Evolutionary conservation across 2,329 filamentous ascomycete genomes (phyloP).

Genomic region (Penicillium sp.): DNA sequence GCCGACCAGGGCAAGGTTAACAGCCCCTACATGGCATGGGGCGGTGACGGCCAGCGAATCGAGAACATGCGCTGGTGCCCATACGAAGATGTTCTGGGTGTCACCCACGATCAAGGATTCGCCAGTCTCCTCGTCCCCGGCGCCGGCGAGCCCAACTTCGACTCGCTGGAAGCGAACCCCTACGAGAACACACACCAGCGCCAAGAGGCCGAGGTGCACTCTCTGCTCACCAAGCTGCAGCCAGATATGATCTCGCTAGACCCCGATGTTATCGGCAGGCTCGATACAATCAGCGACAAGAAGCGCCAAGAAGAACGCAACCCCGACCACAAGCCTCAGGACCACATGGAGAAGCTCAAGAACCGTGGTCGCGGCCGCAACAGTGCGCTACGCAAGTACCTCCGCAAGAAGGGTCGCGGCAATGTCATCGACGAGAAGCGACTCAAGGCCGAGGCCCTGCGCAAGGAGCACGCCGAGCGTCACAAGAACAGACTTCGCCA

Average conservation of each 20-base stretch:
- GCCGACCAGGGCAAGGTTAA: slow-evolving; percentile 72
- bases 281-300: slow-evolving; percentile 75
- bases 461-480: slow-evolving; percentile 62
- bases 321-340: slow-evolving; percentile 64
- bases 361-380: slow-evolving; percentile 87
- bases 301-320: slow-evolving; percentile 72
- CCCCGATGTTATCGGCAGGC: slow-evolving; percentile 81
- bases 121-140: slow-evolving; percentile 85
- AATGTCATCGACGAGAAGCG: slow-evolving; percentile 97
- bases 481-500: slow-evolving; percentile 62
- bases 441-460: slow-evolving; percentile 76
- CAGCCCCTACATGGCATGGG: slow-evolving; percentile 89
- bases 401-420: slow-evolving; percentile 85
- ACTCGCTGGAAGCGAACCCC: slow-evolving; percentile 87
- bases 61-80: slow-evolving; percentile 88
- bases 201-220: slow-evolving; percentile 85
- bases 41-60: slow-evolving; percentile 73
- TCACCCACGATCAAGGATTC: slow-evolving; percentile 80
- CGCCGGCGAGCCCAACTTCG: slow-evolving; percentile 94
- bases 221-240: slow-evolving; percentile 85
- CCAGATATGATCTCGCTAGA: slow-evolving; percentile 97
- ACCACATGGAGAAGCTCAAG: slow-evolving; percentile 55
- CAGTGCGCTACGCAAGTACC: slow-evolving; percentile 76
- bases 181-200: slow-evolving; percentile 91
- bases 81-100: slow-evolving; percentile 85